Percentiles rank a stretch among this genome's conserved stretches.
Conservation (phyloP, 805 yeast species). For the Ogataea paradorogensis region DNA sequence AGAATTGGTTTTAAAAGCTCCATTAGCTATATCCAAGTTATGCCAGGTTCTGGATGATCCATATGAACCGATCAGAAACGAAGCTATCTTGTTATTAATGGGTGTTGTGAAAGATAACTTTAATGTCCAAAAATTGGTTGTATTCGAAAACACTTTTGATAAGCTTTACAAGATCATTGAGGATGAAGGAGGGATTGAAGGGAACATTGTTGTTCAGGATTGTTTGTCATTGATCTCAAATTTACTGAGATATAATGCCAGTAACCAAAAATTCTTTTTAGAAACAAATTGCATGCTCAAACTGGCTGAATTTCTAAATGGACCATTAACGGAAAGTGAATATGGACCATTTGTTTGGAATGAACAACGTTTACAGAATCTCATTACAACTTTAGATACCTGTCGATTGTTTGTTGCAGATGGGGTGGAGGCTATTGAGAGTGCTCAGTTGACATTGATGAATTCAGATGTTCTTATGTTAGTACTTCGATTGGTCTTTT, state of each 20-base stretch:
- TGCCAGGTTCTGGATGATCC: constrained; percentile 60
- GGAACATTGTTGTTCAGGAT: constrained; percentile 88
- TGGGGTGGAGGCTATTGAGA: constrained; percentile 61
- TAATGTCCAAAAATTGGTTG: constrained; percentile 88
- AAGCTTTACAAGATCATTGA: constrained; percentile 72
- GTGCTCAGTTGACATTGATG: constrained; percentile 60
- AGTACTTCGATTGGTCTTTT: constrained; percentile 68
- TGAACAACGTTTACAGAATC: constrained; percentile 67
- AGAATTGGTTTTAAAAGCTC: constrained; percentile 67
- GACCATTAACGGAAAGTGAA: constrained; percentile 49
- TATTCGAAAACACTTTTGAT: constrained; percentile 91
- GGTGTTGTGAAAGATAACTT: constrained; percentile 76
- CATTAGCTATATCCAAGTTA: constrained; percentile 75
- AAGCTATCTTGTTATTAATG: constrained; percentile 79
- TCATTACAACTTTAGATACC: constrained; percentile 66
- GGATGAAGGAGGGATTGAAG: constrained; percentile 86
- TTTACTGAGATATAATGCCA: constrained; percentile 74
- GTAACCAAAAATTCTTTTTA: constrained; percentile 84
- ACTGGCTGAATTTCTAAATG: constrained; percentile 58
- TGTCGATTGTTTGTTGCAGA: constrained; percentile 69
- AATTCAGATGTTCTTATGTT: constrained; percentile 62
- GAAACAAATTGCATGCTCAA: constrained; percentile 79
- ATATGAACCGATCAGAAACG: constrained; percentile 86
- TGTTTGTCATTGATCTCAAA: constrained; percentile 73
- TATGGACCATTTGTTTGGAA: constrained; percentile 62